phyloP scores from a whole-genome alignment of 495 filamentous ascomycete species.

The Hypoxylon lienhwacheense region DNA sequence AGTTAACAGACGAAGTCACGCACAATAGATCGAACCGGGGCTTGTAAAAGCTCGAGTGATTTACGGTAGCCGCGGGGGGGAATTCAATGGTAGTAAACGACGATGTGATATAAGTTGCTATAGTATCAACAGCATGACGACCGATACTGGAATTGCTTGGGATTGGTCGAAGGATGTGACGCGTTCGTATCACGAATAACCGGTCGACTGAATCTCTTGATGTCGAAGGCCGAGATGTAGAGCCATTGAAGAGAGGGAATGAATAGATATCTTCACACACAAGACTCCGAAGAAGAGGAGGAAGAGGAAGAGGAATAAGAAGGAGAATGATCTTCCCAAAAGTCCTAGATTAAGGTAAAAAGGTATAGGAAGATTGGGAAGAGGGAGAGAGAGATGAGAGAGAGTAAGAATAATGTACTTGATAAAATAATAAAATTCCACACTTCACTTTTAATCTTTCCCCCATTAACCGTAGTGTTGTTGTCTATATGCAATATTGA shows the following conservation, averaged over 20 bases:
- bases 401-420: too few species aligned
- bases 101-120: conserved; percentile 9
- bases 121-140: conserved; percentile 6
- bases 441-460: too few species aligned
- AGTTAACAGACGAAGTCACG: not conserved
- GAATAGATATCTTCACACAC: conserved; percentile 2
- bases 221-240: conserved; percentile 17
- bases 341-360: too few species aligned
- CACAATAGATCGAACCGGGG: not conserved
- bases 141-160: not conserved
- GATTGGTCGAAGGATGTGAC: conserved; percentile 13
- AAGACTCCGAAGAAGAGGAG: conserved; percentile 3
- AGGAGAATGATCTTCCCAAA: conserved; percentile 3
- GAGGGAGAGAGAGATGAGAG: too few species aligned
- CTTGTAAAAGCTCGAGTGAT: not conserved
- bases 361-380: too few species aligned
- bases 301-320: not conserved
- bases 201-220: conserved; percentile 28
- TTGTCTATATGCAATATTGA: too few species aligned
- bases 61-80: not conserved
- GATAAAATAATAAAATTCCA: too few species aligned
- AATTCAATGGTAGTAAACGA: conserved; percentile 2
- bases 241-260: conserved; percentile 26
- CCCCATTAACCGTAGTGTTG: too few species aligned
- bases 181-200: conserved; percentile 27